A percentile compares a stretch with the other conserved stretches of the same genome.
Conservation (phyloP, 352 stramenopile species). For the Vaucheria bursata region DNA sequence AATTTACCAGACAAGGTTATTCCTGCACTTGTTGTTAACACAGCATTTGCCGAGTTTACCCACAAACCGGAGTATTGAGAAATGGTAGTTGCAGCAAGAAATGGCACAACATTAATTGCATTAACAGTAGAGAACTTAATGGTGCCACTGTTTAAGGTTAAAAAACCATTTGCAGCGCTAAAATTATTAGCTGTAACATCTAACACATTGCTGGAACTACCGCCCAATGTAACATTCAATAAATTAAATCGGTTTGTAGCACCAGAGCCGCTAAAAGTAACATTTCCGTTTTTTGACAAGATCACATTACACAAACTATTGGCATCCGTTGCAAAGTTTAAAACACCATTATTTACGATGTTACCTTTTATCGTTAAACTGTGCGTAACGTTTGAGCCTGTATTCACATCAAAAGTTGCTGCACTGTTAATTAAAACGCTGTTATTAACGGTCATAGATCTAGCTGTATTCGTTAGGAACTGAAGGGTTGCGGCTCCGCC, state of each 20-base stretch:
- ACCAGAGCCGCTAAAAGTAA: not conserved
- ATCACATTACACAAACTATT: not conserved
- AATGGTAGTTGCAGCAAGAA: not conserved
- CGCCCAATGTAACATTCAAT: not conserved
- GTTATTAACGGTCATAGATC: not conserved
- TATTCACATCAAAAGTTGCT: not conserved
- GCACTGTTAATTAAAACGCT: not conserved
- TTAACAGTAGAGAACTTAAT: not conserved
- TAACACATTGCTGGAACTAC: not conserved
- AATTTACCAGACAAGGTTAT: not conserved
- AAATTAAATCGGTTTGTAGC: not conserved
- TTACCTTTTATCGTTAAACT: not conserved
- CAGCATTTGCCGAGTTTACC: not conserved
- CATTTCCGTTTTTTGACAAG: not conserved
- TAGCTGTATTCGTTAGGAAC: not conserved
- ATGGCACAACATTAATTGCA: not conserved
- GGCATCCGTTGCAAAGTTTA: not conserved
- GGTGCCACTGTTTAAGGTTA: not conserved
- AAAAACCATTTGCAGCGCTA: not conserved
- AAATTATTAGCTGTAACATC: not conserved
- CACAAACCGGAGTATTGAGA: not conserved
- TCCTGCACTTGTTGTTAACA: not conserved
- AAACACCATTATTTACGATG: not conserved
- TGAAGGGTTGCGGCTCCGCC: not conserved
- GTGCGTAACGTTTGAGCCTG: not conserved